Evolutionary conservation across 2,329 filamentous ascomycete species (phyloP).

Genomic region (Monosporascus sp.): DNA sequence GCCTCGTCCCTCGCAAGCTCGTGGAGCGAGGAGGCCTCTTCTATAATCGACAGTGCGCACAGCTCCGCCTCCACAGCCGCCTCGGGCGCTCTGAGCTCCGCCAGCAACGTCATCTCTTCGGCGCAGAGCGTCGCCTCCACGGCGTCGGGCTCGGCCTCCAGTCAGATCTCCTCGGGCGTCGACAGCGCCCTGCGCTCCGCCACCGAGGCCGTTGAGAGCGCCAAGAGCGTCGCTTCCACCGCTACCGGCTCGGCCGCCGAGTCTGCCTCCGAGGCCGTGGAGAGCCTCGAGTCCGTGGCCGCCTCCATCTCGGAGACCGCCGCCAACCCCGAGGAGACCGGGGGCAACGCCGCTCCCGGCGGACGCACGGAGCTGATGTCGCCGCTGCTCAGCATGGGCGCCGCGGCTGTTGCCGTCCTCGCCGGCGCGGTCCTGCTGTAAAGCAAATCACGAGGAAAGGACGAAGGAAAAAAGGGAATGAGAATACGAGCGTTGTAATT

Average conservation of each 20-base stretch:
- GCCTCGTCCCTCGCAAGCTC: too few species aligned
- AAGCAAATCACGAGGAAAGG: not conserved
- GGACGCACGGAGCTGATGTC: slow-evolving; percentile 5
- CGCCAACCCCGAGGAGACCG: slow-evolving; percentile 3
- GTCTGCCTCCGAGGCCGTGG: slow-evolving; percentile 11
- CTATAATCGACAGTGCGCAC: too few species aligned
- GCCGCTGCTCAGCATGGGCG: slow-evolving; percentile 9
- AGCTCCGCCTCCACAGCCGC: too few species aligned
- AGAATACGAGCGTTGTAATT: too few species aligned
- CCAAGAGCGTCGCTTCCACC: slow-evolving; percentile 8
- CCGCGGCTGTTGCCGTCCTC: slow-evolving; percentile 10
- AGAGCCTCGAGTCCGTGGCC: slow-evolving; percentile 16
- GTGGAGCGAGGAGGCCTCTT: too few species aligned
- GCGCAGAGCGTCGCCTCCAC: too few species aligned
- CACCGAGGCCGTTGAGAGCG: slow-evolving; percentile 6
- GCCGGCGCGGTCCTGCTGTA: slow-evolving; percentile 14
- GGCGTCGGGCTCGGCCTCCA: not conserved
- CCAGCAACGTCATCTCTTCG: too few species aligned
- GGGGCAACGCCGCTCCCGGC: slow-evolving; percentile 6
- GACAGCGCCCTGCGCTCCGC: slow-evolving; percentile 6
- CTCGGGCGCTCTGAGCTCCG: too few species aligned
- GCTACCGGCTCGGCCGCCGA: slow-evolving; percentile 9
- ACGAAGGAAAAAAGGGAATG: too few species aligned
- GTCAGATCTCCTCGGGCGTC: slow-evolving; percentile 7
- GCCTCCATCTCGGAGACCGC: slow-evolving; percentile 3